Base-by-base conservation (phyloP, 1,284 basidiomycete genomes). In the Boletus subluridellus region DNA sequence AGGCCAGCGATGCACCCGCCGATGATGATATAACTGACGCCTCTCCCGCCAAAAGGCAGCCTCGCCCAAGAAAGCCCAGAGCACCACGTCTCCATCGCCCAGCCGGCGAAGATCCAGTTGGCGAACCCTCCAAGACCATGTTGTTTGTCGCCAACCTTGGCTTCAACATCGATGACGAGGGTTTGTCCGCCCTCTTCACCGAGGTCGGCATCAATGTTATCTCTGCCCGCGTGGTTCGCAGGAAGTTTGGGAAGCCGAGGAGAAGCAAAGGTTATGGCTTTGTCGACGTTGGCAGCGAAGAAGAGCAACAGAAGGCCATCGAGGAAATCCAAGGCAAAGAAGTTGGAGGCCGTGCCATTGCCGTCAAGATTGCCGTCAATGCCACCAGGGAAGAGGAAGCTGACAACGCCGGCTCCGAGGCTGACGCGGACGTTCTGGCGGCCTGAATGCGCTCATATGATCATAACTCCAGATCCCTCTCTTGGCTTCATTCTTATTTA, bases 111-210 rank as follows among this genome's bases (percentile, higher is more conserved):
- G 87, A 88, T 58, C 90, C 91, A 37, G 78, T 79, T 58, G 92
- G 92, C 65, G 89, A 90, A 70, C 89, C 85, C 41, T 90, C 87
- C 69, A 87, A 92, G 83, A 90, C 82, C 62, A 87, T 92, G 74
- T 79, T 97, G 63, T 97, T 97, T 68, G 94, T 97, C 63, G 94
- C 94, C 75, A 97, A 97, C 80, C 90, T 97, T 58, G 90, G 93
- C 41, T 97, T 95, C 84, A 87, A 78, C 71, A 83, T 96, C 63
- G 91, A 93, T 60, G 94, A 97, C 68, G 87, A 81, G 39, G 85
- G 79, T 54, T 85, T 96, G 61, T 73, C 82, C 45, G 77, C 83
- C 50, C 80, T 95, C 66, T 96, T 97, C 80, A 89, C 85, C 58
- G 87, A 93, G 59, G 90, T 86, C 39, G 89, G 83, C 62, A 87